These are phyloP conservation scores for Danielia reshetovae DNA, from an alignment of 805 yeast species.

Conservation along the genomic window DNA sequence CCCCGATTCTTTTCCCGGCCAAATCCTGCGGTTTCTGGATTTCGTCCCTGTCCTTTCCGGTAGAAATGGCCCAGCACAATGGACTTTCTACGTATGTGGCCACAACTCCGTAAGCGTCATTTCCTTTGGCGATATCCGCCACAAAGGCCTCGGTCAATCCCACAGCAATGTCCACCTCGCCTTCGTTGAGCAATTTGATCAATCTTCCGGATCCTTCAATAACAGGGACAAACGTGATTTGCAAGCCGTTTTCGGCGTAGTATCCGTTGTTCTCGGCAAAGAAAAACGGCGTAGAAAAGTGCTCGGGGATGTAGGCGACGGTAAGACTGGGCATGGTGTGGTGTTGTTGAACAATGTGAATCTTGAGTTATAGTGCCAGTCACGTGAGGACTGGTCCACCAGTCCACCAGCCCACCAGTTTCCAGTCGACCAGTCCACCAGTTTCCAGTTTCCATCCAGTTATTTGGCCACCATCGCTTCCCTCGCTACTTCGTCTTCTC, in stretches of 20 bases:
- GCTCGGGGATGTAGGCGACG: slow-evolving; percentile 89
- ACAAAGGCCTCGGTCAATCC: slow-evolving; percentile 92
- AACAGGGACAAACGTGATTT: slow-evolving; percentile 61
- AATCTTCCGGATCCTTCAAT: slow-evolving; percentile 88
- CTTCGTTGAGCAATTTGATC: slow-evolving; percentile 63
- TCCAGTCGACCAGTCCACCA: neutral
- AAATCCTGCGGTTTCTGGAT: slow-evolving; percentile 50
- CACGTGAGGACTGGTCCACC: neutral
- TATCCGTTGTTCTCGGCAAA: slow-evolving; percentile 62
- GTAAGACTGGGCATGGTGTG: slow-evolving; percentile 18
- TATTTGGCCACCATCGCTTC: no score
- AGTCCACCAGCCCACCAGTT: neutral
- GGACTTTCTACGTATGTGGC: slow-evolving; percentile 88
- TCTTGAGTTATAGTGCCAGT: no score
- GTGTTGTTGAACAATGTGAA: neutral
- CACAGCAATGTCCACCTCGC: slow-evolving; percentile 72
- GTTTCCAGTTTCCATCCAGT: no score
- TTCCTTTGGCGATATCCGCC: slow-evolving; percentile 74
- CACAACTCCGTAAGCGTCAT: slow-evolving; percentile 56
- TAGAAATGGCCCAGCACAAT: slow-evolving; percentile 84
- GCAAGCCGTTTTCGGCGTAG: slow-evolving; percentile 46
- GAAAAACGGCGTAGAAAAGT: slow-evolving; percentile 81
- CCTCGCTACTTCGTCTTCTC: no score
- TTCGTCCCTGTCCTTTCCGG: slow-evolving; percentile 62
- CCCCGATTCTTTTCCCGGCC: slow-evolving; percentile 64